These are phyloP conservation scores for Sanchytrium tribonematis DNA, from an alignment of 371 early-diverging fungal species.

Conservation along the genomic window DNA sequence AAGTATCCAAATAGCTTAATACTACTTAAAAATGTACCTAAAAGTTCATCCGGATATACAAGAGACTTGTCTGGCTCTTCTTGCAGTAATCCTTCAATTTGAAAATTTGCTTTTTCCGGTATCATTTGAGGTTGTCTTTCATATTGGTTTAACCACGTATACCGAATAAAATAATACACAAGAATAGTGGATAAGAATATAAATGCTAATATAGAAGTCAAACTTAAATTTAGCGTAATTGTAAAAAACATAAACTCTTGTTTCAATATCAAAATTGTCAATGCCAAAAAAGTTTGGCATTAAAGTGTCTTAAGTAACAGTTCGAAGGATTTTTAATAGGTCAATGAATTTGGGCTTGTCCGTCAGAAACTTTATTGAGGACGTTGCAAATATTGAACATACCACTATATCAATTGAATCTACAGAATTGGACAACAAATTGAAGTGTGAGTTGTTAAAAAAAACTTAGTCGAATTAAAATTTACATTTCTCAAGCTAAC, in stretches of 20 bases:
- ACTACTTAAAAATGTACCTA: constrained; percentile 46
- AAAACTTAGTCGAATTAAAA: no score
- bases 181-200: neutral
- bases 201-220: neutral
- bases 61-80: neutral
- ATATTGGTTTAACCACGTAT: neutral
- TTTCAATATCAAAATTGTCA: no score
- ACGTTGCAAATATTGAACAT: no score
- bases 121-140: neutral
- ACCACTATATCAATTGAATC: no score
- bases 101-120: neutral
- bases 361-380: no score
- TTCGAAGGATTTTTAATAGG: no score
- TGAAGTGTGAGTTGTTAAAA: no score
- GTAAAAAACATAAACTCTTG: neutral
- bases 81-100: neutral
- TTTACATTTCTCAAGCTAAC: no score
- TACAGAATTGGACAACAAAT: no score
- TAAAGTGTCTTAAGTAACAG: no score
- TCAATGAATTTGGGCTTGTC: no score
- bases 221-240: neutral
- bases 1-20: constrained; percentile 92
- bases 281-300: no score
- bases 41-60: constrained; percentile 45
- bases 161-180: neutral